Base-by-base conservation (phyloP, 768 basidiomycete species). In the Tubosaeta sp. region DNA sequence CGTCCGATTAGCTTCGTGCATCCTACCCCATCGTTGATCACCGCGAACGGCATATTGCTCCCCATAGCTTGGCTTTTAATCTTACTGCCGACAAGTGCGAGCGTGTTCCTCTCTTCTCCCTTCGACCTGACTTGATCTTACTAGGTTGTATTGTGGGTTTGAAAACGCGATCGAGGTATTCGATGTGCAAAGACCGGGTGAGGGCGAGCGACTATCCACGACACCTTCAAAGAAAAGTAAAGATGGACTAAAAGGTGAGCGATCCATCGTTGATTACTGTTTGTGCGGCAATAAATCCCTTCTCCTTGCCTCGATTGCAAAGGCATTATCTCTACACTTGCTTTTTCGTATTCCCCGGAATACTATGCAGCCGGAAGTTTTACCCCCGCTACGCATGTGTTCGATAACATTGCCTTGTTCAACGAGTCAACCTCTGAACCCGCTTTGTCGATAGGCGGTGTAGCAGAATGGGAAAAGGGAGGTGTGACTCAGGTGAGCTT, bases 21-120 rank as follows among this genome's bases (percentile, higher is more conserved):
- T 94, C 91, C 1, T 97, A 98, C 67, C 76, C 77, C 37, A 95
- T 97, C 35, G 80, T 97, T 10, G 94, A 97, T 66, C 95, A 98
- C 61, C 76, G 88, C n/a, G 95, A 97, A 70, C 80, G 94, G 31
- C 83, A 91, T 49, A 75, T 97, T 37, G 93, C 91, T 0, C 94
- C 95, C 0, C 87, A 92, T 50, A 82, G 83, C 58, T 74, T 97
- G 53, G 77, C 86, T 0, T 97, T 97, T 69, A 89, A 90, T 59
- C 66, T 76, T 1, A 70, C 79, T 5, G 83, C 81, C 0, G 74
- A 83, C 33, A 86, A 77, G 93, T 93, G 51, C 38, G 22, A 22
- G 22, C 22, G 22, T 22, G 22, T 43, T 44, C 35, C 32, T 43
- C 35, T n/a, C 13, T 25, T 13, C 29, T 6, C 9, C 9, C 29